These are phyloP conservation scores for Marchantia paleacea DNA, from an alignment of 225 moss, liverwort and hornwort genomes.

Conservation along the genomic window DNA sequence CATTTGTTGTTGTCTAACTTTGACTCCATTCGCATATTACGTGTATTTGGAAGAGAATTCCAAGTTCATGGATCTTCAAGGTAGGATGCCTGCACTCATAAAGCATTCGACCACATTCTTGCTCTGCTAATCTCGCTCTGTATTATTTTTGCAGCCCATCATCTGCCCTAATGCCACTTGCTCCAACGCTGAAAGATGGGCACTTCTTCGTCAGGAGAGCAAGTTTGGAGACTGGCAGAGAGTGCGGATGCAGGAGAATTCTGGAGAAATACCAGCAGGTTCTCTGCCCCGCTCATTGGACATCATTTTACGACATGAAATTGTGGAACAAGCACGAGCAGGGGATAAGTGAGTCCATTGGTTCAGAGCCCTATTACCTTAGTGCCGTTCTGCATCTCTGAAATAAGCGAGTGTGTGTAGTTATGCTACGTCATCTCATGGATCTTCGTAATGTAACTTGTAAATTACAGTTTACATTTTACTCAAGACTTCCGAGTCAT, in stretches of 20 bases:
- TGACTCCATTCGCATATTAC: too few relatives aligned
- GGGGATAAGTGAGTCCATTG: constrained; percentile 81
- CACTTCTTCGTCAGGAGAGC: constrained; percentile 64
- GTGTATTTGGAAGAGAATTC: too few relatives aligned
- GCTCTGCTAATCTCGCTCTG: too few relatives aligned
- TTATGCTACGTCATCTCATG: too few relatives aligned
- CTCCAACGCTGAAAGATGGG: constrained; percentile 66
- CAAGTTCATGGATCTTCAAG: too few relatives aligned
- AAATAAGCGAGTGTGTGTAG: too few relatives aligned
- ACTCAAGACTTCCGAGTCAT: too few relatives aligned
- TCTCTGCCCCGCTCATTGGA: constrained; percentile 93
- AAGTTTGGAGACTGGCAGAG: constrained; percentile 96
- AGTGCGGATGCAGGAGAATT: constrained; percentile 97
- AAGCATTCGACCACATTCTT: too few relatives aligned
- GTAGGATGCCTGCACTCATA: too few relatives aligned
- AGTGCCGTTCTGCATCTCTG: background rate
- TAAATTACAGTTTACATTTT: too few relatives aligned
- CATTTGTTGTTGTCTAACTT: too few relatives aligned
- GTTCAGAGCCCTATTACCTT: background rate
- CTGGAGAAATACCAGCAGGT: constrained; percentile 94
- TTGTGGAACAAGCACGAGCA: constrained; percentile 93
- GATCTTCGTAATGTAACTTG: too few relatives aligned
- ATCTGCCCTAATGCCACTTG: constrained; percentile 85
- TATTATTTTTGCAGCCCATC: constrained; percentile 57
- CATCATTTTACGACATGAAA: constrained; percentile 91